Evolutionary conservation across 2,329 filamentous ascomycete species (phyloP).

Genomic region (Ophiostoma sp.): DNA sequence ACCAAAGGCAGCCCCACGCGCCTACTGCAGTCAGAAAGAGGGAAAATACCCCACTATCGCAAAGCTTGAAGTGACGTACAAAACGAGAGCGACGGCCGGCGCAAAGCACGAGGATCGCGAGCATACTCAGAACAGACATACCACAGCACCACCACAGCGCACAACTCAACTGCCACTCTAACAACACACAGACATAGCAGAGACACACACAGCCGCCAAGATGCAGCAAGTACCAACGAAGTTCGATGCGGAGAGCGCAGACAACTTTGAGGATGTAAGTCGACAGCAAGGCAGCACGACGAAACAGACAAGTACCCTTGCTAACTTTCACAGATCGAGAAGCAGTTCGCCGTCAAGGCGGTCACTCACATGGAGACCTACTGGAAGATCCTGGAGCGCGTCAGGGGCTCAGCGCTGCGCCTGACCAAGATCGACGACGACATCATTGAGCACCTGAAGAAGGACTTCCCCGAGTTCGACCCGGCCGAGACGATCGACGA

Average conservation of each 20-base stretch:
- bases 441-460: conserved; percentile 82
- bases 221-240: conserved; percentile 43
- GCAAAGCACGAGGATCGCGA: background rate
- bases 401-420: conserved; percentile 80
- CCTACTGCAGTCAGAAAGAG: background rate
- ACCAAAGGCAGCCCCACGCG: background rate
- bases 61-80: conserved; percentile 5
- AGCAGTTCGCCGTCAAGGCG: conserved; percentile 97
- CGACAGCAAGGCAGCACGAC: background rate
- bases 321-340: conserved; percentile 71
- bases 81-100: background rate
- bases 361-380: conserved; percentile 97
- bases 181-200: background rate
- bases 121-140: background rate
- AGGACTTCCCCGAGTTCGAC: conserved; percentile 90
- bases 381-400: conserved; percentile 89
- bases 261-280: conserved; percentile 53
- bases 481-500: conserved; percentile 75
- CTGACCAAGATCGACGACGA: conserved; percentile 94
- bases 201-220: conserved; percentile 26
- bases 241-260: conserved; percentile 54
- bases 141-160: background rate
- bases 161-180: background rate
- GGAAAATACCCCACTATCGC: conserved; percentile 7
- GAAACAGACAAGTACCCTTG: background rate